Conservation (phyloP, 2,329 filamentous ascomycete species). For the Fusarium pilosicola region DNA sequence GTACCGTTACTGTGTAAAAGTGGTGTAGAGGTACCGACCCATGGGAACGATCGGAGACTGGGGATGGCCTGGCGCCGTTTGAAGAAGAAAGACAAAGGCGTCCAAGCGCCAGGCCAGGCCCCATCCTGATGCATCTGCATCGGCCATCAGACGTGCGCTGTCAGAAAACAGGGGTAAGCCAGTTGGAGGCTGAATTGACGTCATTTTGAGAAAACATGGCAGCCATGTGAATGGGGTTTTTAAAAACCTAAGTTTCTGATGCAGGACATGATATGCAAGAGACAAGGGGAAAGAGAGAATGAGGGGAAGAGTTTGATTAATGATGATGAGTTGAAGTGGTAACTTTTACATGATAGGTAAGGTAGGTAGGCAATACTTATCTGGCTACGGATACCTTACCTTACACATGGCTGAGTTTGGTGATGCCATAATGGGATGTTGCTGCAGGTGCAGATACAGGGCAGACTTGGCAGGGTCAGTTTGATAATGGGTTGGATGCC, state of each 20-base stretch:
- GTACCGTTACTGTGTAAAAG: background rate
- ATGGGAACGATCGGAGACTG: background rate
- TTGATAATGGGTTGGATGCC: background rate
- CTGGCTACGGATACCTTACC: background rate
- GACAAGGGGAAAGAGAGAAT: conserved; percentile 4
- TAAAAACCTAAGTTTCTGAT: background rate
- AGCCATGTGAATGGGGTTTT: conserved; percentile 13
- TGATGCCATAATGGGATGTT: conserved; percentile 15
- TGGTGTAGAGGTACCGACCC: conserved; percentile 8
- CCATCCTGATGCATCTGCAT: background rate
- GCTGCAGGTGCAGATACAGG: background rate
- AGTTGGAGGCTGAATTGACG: conserved; percentile 29
- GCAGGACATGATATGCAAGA: background rate
- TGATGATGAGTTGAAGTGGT: conserved; percentile 3
- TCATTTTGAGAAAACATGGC: conserved; percentile 15
- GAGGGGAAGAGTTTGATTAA: background rate
- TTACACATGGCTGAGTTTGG: background rate
- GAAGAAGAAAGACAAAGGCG: background rate
- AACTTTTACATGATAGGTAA: background rate
- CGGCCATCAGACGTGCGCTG: conserved; percentile 24
- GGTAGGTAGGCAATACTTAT: background rate
- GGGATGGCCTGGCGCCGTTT: conserved; percentile 22
- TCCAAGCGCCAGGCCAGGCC: background rate
- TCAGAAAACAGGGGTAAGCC: conserved; percentile 26
- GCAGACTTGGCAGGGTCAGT: conserved; percentile 18